Evolutionary conservation across 257 asterid species (phyloP), one percentile per base, ranked within the genome.

Genomic region (Penstemon eatonii): DNA sequence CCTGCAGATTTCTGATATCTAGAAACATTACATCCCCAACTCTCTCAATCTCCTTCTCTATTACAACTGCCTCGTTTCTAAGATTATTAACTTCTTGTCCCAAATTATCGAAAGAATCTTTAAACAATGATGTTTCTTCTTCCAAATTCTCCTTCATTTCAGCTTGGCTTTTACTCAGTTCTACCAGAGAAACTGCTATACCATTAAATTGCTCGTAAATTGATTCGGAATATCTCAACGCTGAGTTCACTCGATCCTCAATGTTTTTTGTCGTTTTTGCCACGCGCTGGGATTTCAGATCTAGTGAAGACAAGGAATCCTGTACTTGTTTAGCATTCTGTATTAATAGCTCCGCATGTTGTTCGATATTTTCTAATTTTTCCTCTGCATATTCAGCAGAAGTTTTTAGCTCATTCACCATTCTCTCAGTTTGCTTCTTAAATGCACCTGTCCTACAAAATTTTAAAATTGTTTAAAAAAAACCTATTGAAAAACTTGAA

Each of bases 1-100:
- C 77, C 33, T 88, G 95, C 64, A 90, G 66, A 44, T 41, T 62
- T 3, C 12, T 76, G 95, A 92, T 90, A 82, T 82, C 85, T 0
- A 83, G 74, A 62, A 65, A 73, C 93, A 90, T 88, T 33, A 78
- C 83, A 50, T 82, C 84, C 3, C 95, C 96, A 69, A 92, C 92
- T 79, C 76, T 79, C 60, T 73, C 80, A 45, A 92, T 84, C 89
- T 82, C 87, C 72, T 67, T 83, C 81, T 89, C 96, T 55, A 92
- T 88, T 60, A 82, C 86, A 12, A 71, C 80, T 1, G 97, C 80
- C 63, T 90, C 95, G 44, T 73, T 69, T 71, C 79, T 85, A 75
- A 92, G 72, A 43, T 63, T 75, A 36, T 45, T 19, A 1, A 92
- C 86, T 46, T 86, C 96, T 4, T 47, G 63, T 1, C 91, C 95